Evolutionary conservation across 2,329 filamentous ascomycete genomes (phyloP).

Genomic region (Fusarium sororula): DNA sequence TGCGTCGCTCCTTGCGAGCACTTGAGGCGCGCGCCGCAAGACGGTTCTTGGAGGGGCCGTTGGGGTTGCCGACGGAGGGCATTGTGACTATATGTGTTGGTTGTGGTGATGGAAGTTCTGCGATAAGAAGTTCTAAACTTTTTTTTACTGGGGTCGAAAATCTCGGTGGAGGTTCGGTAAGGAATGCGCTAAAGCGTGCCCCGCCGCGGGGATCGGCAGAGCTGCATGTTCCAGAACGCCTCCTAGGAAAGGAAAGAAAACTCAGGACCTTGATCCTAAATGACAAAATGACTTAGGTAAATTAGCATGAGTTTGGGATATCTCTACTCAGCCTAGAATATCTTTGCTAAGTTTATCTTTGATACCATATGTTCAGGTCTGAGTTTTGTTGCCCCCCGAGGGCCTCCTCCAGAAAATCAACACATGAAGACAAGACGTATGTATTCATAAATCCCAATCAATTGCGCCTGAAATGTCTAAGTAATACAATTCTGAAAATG

Average conservation of each 20-base stretch:
- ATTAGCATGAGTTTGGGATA: no score
- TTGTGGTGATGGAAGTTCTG: conserved; percentile 16
- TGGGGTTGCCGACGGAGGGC: conserved; percentile 68
- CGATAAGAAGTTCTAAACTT: conserved; percentile 15
- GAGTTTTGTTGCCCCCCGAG: no score
- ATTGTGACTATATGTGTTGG: conserved; percentile 45
- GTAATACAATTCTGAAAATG: conserved; percentile 1
- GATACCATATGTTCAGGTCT: no score
- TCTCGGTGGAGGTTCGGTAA: conserved; percentile 31
- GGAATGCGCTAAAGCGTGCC: conserved; percentile 15
- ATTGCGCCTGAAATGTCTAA: conserved; percentile 4
- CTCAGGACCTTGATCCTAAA: no score
- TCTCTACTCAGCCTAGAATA: no score
- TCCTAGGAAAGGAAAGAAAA: background rate
- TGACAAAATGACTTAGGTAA: no score
- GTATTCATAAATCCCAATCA: background rate
- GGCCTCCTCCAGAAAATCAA: background rate
- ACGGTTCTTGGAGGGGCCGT: conserved; percentile 64
- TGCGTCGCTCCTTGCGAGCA: conserved; percentile 55
- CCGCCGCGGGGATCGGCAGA: conserved; percentile 20
- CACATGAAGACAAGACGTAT: background rate
- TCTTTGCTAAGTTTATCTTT: no score
- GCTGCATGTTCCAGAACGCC: conserved; percentile 25
- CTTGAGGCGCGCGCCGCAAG: conserved; percentile 57
- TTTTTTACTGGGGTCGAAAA: conserved; percentile 29